Percentiles rank a stretch among this genome's conserved stretches.
Conservation (phyloP, 2,329 filamentous ascomycete genomes). For the Hymenoscyphus fructigenus region DNA sequence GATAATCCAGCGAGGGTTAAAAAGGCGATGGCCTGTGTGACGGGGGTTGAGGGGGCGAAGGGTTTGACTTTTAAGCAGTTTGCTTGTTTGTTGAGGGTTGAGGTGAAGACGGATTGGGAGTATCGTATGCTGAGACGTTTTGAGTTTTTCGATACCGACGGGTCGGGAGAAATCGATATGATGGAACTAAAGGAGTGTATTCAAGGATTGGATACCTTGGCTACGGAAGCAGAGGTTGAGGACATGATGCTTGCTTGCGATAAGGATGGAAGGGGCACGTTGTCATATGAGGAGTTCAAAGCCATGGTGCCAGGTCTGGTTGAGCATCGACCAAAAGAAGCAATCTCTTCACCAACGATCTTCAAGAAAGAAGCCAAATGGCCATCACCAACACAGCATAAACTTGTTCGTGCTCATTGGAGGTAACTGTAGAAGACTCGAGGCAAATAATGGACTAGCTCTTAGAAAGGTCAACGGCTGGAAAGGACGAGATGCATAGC, state of each 20-base stretch:
- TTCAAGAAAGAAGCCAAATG: conserved; percentile 4
- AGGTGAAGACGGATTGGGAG: conserved; percentile 11
- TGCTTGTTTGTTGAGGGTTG: conserved; percentile 8
- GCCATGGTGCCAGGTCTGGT: conserved; percentile 4
- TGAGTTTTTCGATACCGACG: conserved; percentile 12
- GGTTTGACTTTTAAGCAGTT: conserved; percentile 15
- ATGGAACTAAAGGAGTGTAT: conserved; percentile 17
- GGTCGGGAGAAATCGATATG: conserved; percentile 14
- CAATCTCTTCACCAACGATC: background rate
- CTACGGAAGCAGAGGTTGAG: conserved; percentile 5
- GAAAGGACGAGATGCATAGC: no score
- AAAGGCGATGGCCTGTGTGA: conserved; percentile 4
- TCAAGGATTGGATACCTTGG: conserved; percentile 12
- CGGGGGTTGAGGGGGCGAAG: background rate
- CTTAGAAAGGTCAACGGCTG: no score
- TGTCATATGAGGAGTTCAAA: conserved; percentile 8
- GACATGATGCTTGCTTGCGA: conserved; percentile 9
- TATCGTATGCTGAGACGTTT: conserved; percentile 9
- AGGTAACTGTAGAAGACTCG: no score
- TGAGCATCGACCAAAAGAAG: background rate
- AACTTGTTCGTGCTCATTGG: background rate
- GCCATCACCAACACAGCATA: background rate
- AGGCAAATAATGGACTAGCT: no score
- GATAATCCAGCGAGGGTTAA: no score
- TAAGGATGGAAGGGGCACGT: background rate